Evolutionary conservation across 768 basidiomycete species (phyloP).

Genomic region (Psilocybe subaeruginosa): DNA sequence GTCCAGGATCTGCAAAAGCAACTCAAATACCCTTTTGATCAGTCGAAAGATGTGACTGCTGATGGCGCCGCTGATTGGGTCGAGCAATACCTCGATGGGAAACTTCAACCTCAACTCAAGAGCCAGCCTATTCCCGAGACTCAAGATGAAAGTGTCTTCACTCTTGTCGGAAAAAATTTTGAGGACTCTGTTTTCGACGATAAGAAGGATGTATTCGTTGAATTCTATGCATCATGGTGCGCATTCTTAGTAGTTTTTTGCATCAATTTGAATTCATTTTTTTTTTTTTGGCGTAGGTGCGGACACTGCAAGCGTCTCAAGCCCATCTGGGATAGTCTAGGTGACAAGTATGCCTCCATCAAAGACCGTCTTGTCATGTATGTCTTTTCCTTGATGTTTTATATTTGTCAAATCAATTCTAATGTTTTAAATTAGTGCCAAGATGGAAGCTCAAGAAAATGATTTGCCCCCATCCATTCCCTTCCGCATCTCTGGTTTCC

Average conservation of each 20-base stretch:
- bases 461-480: conserved; percentile 88
- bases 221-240: conserved; percentile 97
- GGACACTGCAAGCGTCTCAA: conserved; percentile 97
- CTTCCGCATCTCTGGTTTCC: conserved; percentile 90
- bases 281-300: conserved; percentile 52
- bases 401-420: conserved; percentile 12
- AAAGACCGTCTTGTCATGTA: conserved; percentile 83
- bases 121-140: conserved; percentile 81
- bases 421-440: conserved; percentile 59
- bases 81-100: conserved; percentile 67
- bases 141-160: conserved; percentile 83
- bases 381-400: conserved; percentile 20
- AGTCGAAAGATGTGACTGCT: conserved; percentile 61
- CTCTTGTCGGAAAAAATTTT: conserved; percentile 87
- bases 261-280: conserved; percentile 3
- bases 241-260: conserved; percentile 24
- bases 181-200: conserved; percentile 87
- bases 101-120: conserved; percentile 85
- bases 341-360: conserved; percentile 75
- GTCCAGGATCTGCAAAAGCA: conserved; percentile 84
- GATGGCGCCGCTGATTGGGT: conserved; percentile 64
- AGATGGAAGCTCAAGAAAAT: conserved; percentile 96
- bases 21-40: conserved; percentile 88
- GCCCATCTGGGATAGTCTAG: conserved; percentile 92
- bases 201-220: conserved; percentile 91